Evolutionary conservation across 2,329 filamentous ascomycete genomes (phyloP), one percentile per base, ranked within the genome.

Genomic region (Apiospora marii): DNA sequence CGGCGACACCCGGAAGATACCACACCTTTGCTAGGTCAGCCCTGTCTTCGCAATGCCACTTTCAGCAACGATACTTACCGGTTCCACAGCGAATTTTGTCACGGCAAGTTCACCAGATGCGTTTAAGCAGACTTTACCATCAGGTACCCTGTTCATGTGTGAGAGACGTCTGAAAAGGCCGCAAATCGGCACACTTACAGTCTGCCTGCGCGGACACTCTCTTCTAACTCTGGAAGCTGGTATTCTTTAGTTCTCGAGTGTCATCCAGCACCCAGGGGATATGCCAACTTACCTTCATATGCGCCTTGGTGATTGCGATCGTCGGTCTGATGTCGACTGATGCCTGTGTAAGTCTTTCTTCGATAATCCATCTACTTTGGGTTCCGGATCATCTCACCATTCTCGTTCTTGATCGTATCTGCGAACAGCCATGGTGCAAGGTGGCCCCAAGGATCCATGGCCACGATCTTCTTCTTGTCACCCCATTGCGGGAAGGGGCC

Each of bases 81-180:
- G 96, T 82, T 99, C 96, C 27, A 98, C 96, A 4, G 96, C 96
- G 75, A 98, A 94, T 82, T 99, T 99, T 68, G 96, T 98, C 6
- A 98, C 96, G 44, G 93, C 93, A 49, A 98, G 87, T 81, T 98
- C 96, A 71, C 96, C 96, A 3, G 85, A 84, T n/a, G 91, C 87
- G 79, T 98, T 98, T 70, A 98, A 82, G 79, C 95, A 96, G 64
- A 98, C 94, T 80, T 95, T 96, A 70, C 96, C 96, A 81, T 99
- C 96, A 0, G 88, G 89, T 3, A 89, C 82, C 72, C 87, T 89
- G 14, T 79, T 48, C 43, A 44, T n/a, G 70, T 78, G 67, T 78
- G 67, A 76, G 70, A 75, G 4, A 69, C 71, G 41, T 34, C n/a
- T 34, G 46, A 30, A 67, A 58, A 58, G 37, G 22, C 16, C 30